Base-by-base conservation (phyloP, 345 rosid genomes). In the Boechera stricta region DNA sequence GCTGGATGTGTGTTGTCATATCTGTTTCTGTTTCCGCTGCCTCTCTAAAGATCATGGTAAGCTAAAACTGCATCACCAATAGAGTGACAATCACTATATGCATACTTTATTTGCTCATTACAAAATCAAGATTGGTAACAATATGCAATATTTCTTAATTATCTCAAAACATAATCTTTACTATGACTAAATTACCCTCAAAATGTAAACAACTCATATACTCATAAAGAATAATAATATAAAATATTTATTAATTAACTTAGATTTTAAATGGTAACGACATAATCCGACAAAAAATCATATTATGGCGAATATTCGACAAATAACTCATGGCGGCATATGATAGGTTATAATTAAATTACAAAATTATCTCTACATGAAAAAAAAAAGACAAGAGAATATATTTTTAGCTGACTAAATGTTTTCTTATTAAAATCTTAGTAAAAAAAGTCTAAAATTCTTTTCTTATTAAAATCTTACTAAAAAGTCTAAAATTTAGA, bases 81-180 rank as follows among this genome's bases (percentile, higher is more conserved):
- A 38, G 51, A 47, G 44, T 36, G 73, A 67, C 73, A 16, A 36
- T 67, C 59, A 66, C n/a, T 47, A 2, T 47, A 21, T 38, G 42
- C 32, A n/a, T 7, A 18, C 8, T 44, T 26, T 39, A 18, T 56
- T 21, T 55, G 18, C 55, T 44, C 48, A 54, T 5, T 18, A 4
- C 32, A 45, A 44, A 16, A 31, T 8, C 3, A 6, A 12, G 29
- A 10, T 2, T 64, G 26, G 39, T 39, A 21, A 21, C 53, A 33
- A 33, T 57, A 55, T 45, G 16, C 45, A 54, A 55, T 13, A 18
- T 52, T 60, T 18, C 31, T 36, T 29, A 29, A 18, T 52, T 5
- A 28, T 52, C 7, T 0, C 39, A 5, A 16, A 31, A 51, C 36
- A 3, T 15, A 1, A 1, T 13, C 7, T 15, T 6, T n/a, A 61